A percentile compares a stretch with the other conserved stretches of the same genome.
phyloP scores from a whole-genome alignment of 805 yeast species.

The Wickerhamiella nectarea region DNA sequence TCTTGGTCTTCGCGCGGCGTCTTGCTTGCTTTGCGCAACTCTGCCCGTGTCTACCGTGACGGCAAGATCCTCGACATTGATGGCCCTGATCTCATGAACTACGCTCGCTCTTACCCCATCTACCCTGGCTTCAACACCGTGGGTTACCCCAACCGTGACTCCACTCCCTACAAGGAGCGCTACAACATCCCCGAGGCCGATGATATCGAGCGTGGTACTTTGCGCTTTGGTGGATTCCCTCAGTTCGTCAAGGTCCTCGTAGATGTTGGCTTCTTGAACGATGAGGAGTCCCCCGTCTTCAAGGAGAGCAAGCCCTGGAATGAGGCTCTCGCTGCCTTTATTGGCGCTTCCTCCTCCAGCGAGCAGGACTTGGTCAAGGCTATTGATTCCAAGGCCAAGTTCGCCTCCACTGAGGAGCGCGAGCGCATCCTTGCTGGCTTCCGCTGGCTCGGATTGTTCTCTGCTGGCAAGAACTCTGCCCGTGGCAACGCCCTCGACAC shows the following conservation, averaged over 20 bases:
- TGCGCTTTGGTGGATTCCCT: constrained; percentile 97
- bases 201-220: constrained; percentile 90
- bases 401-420: constrained; percentile 71
- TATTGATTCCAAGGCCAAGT: constrained; percentile 63
- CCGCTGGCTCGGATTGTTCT: constrained; percentile 87
- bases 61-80: constrained; percentile 68
- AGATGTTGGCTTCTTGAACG: constrained; percentile 84
- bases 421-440: constrained; percentile 78
- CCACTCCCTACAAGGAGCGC: constrained; percentile 82
- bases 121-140: constrained; percentile 93
- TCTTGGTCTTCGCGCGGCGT: constrained; percentile 99
- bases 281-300: constrained; percentile 51
- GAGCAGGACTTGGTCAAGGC: constrained; percentile 64
- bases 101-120: constrained; percentile 89
- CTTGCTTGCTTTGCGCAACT: constrained; percentile 83
- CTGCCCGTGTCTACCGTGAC: constrained; percentile 77
- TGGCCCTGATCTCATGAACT: constrained; percentile 86
- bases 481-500: constrained; percentile 93
- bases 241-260: constrained; percentile 92
- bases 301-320: constrained; percentile 59
- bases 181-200: constrained; percentile 95
- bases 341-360: constrained; percentile 57
- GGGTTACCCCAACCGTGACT: constrained; percentile 96
- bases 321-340: constrained; percentile 61
- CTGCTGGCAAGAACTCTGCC: constrained; percentile 62